These are phyloP conservation scores for Mycena rebaudengoi DNA, from an alignment of 768 basidiomycete genomes.

Conservation along the genomic window DNA sequence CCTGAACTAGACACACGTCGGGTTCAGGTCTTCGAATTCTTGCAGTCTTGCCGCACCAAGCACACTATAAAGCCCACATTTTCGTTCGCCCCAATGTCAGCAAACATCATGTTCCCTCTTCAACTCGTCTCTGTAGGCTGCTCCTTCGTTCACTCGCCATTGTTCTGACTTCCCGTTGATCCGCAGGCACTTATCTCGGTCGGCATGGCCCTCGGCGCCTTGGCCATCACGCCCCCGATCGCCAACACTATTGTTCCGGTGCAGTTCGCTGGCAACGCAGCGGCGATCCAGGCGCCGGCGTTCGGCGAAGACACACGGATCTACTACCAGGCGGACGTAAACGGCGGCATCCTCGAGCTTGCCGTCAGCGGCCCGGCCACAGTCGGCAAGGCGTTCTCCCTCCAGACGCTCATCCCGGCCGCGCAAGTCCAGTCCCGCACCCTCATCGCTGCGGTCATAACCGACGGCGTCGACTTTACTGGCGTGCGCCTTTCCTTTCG, in stretches of 20 bases:
- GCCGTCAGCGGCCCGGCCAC: slow-evolving; percentile 8
- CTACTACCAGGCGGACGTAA: slow-evolving; percentile 7
- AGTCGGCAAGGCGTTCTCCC: not conserved
- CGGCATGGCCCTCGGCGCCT: slow-evolving; percentile 5
- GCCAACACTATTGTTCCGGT: slow-evolving; percentile 10
- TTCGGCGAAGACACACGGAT: slow-evolving; percentile 10
- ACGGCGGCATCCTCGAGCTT: slow-evolving; percentile 7
- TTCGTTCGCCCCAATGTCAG: slow-evolving; percentile 6
- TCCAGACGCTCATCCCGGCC: slow-evolving; percentile 12
- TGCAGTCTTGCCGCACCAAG: slow-evolving; percentile 4
- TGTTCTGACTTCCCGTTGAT: slow-evolving; percentile 9
- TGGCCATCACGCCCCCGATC: slow-evolving; percentile 5
- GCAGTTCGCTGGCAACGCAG: slow-evolving; percentile 2
- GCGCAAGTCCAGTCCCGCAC: slow-evolving; percentile 7
- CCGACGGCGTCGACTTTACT: not conserved
- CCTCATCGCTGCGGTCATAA: slow-evolving; percentile 10
- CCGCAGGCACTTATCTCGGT: slow-evolving; percentile 5
- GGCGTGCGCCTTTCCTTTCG: slow-evolving; percentile 2
- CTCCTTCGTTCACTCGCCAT: slow-evolving; percentile 11
- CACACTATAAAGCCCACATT: slow-evolving; percentile 7
- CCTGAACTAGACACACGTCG: slow-evolving; percentile 2
- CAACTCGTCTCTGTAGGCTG: slow-evolving; percentile 8
- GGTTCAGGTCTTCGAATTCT: slow-evolving; percentile 10
- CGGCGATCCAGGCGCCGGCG: slow-evolving; percentile 10
- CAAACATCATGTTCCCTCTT: slow-evolving; percentile 7